Evolutionary conservation across 805 yeast species (phyloP), one percentile per base, ranked within the genome.

Genomic region (Ogataea methanolica): DNA sequence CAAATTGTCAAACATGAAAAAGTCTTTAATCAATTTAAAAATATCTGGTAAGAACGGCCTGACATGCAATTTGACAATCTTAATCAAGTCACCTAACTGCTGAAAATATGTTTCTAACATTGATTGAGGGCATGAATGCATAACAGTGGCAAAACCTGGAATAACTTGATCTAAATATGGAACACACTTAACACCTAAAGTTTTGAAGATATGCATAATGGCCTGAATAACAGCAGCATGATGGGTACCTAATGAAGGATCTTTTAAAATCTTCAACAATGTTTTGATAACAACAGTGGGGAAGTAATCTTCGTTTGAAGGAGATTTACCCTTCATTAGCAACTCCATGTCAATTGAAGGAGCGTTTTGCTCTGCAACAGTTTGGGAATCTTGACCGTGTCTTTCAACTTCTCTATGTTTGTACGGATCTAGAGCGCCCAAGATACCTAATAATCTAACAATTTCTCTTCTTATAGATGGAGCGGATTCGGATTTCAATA

Each of bases 341-440:
- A 94, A 70, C 6, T 92, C 88, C 54, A 92, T 86, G 58, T 94
- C 99, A 6, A 90, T 81, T 0, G 97, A 85, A 3, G 96, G 94
- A 2, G 92, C 89, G 59, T 86, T 86, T 52, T 88, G 92, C 54
- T 88, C 95, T 0, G 79, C 84, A 4, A 67, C 68, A 6, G 67
- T 59, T 39, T 61, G 59, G 6, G 67, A 61, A 34, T 65, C 68
- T 40, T 62, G 63, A 5, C 65, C 66, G 35, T 52, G 55, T 48
- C 88, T 83, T 61, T 91, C 98, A 9, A 91, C 88, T 57, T 89
- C 96, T 47, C 96, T 80, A 56, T 90, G 95, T 61, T 88, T 91
- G 62, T 92, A 94, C 1, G 99, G 99, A 66, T 94, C 99, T 42
- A 94, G 71, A 0, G 99, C 99, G 53, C 99, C 99, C 38, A 94